Evolutionary conservation across 768 basidiomycete species (phyloP).

Genomic region (Tylopilus intermedius): DNA sequence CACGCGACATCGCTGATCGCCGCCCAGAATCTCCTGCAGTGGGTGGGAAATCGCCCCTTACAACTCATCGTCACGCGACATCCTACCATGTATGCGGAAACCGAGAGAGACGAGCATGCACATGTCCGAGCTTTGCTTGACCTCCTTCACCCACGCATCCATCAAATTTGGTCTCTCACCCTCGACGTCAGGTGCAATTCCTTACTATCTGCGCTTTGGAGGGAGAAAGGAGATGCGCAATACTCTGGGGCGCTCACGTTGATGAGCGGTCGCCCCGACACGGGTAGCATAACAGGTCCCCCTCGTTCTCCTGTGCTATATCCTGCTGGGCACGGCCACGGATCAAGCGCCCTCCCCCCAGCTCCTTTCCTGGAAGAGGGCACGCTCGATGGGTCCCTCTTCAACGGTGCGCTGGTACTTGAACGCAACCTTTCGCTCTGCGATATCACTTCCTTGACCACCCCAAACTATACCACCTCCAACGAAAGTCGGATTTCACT

Average conservation of each 20-base stretch:
- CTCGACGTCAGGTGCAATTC: slow-evolving; percentile 1
- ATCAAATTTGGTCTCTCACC: slow-evolving; percentile 2
- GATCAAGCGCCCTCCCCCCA: too few relatives aligned
- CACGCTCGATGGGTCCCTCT: not conserved
- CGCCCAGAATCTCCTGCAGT: not conserved
- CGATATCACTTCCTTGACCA: slow-evolving; percentile 1
- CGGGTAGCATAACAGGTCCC: not conserved
- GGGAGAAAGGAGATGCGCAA: slow-evolving; percentile 2
- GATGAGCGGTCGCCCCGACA: not conserved
- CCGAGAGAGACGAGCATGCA: not conserved
- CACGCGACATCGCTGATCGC: not conserved
- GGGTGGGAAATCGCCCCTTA: not conserved
- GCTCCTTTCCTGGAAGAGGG: not conserved
- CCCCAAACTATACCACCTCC: not conserved
- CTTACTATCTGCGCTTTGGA: slow-evolving; percentile 5
- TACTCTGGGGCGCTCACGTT: not conserved
- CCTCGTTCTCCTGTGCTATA: not conserved
- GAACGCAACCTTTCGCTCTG: slow-evolving; percentile 1
- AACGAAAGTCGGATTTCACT: not conserved
- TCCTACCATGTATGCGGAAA: not conserved
- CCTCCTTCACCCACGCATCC: not conserved
- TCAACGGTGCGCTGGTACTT: not conserved
- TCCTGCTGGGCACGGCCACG: not conserved
- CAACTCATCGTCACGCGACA: slow-evolving; percentile 4
- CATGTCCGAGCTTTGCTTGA: not conserved